These are phyloP conservation scores for Pichia sp. DNA, from an alignment of 1,139 yeast species.

Conservation along the genomic window DNA sequence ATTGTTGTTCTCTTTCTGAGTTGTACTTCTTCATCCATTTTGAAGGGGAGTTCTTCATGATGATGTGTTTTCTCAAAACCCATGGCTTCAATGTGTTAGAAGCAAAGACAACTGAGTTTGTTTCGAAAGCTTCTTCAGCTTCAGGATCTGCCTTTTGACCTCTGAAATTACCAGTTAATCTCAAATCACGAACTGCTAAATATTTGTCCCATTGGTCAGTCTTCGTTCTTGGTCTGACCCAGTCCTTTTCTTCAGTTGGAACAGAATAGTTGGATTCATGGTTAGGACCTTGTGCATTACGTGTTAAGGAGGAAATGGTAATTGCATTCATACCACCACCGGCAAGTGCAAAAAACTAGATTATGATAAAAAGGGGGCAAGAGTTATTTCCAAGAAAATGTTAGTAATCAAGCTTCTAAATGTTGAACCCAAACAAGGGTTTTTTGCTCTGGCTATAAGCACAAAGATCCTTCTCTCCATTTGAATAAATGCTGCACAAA, in stretches of 20 bases:
- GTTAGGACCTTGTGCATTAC: constrained; percentile 32
- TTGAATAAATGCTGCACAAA: no score
- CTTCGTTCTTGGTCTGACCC: constrained; percentile 45
- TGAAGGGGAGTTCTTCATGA: constrained; percentile 35
- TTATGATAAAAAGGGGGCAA: constrained; percentile 29
- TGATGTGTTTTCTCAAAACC: constrained; percentile 34
- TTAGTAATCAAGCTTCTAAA: neutral
- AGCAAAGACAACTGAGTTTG: constrained; percentile 40
- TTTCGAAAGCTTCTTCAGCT: constrained; percentile 71
- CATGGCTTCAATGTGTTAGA: constrained; percentile 32
- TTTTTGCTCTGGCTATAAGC: no score
- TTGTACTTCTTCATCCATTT: constrained; percentile 33
- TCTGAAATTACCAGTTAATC: constrained; percentile 69
- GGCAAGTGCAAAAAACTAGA: constrained; percentile 44
- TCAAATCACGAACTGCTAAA: constrained; percentile 58
- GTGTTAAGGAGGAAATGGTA: constrained; percentile 28
- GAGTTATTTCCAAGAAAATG: neutral
- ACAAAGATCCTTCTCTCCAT: no score
- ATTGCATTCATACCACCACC: constrained; percentile 44
- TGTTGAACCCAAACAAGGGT: no score
- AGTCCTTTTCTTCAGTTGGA: constrained; percentile 28
- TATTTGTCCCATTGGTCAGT: constrained; percentile 55
- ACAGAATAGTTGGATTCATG: constrained; percentile 27
- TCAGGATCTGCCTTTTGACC: constrained; percentile 64
- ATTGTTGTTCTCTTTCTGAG: constrained; percentile 45